Evolutionary conservation across 129 eudicot genomes (phyloP).

Genomic region (Chrysanthemum lavandulifolium): DNA sequence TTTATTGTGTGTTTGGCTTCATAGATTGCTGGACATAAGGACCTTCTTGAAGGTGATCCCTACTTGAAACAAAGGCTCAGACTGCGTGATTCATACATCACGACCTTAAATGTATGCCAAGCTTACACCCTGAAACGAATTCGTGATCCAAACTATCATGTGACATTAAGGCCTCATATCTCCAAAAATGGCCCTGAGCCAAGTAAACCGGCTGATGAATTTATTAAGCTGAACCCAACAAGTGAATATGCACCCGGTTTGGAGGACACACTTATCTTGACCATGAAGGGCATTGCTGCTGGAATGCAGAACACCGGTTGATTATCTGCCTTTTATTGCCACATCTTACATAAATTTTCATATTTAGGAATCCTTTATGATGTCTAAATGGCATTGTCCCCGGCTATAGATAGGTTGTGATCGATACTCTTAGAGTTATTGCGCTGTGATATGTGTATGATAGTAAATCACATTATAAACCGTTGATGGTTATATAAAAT

Average conservation of each 20-base stretch:
- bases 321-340: slow-evolving; percentile 5
- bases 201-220: slow-evolving; percentile 61
- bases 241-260: slow-evolving; percentile 97
- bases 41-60: slow-evolving; percentile 81
- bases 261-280: slow-evolving; percentile 95
- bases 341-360: neutral
- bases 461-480: neutral
- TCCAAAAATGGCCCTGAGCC: slow-evolving; percentile 70
- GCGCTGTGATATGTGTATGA: slow-evolving; percentile 12
- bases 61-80: slow-evolving; percentile 81
- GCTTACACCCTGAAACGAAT: slow-evolving; percentile 87
- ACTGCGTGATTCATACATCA: slow-evolving; percentile 83
- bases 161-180: slow-evolving; percentile 73
- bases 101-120: slow-evolving; percentile 80
- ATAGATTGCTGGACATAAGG: slow-evolving; percentile 89
- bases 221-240: slow-evolving; percentile 74
- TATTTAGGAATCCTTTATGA: neutral
- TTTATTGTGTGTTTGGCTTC: neutral
- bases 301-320: slow-evolving; percentile 97
- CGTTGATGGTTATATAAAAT: too few species aligned
- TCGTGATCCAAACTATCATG: slow-evolving; percentile 78
- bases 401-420: slow-evolving; percentile 14
- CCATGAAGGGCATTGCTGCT: slow-evolving; percentile 99
- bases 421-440: slow-evolving; percentile 5
- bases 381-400: neutral